Percentiles rank a stretch among this genome's conserved stretches.
Evolutionary conservation across 2,329 filamentous ascomycete species (phyloP).

Genomic region (Alternaria sp.): DNA sequence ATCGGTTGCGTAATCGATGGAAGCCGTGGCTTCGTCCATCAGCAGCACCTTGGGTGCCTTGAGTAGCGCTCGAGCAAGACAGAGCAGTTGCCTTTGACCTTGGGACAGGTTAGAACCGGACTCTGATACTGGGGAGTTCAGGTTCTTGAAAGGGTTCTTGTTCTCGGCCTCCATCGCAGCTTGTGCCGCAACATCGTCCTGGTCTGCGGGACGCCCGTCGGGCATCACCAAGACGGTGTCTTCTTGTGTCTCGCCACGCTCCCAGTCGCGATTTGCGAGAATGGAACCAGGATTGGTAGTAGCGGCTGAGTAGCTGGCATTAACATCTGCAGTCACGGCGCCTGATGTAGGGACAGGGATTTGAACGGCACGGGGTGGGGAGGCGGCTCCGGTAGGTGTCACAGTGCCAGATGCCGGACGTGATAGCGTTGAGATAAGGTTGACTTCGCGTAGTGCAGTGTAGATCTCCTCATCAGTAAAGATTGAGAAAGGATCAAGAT

Average conservation of each 20-base stretch:
- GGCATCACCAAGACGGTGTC: conserved; percentile 46
- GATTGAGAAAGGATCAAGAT: conserved; percentile 88
- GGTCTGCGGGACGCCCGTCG: conserved; percentile 40
- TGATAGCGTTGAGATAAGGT: conserved; percentile 72
- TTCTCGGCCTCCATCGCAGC: conserved; percentile 69
- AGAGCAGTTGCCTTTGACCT: conserved; percentile 93
- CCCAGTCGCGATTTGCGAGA: conserved; percentile 41
- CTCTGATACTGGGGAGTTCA: conserved; percentile 83
- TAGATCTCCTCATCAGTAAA: conserved; percentile 95
- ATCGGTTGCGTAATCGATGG: conserved; percentile 96
- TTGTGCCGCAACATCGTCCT: conserved; percentile 29
- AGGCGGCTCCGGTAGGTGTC: conserved; percentile 29
- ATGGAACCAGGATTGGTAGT: conserved; percentile 47
- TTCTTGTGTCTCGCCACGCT: conserved; percentile 37
- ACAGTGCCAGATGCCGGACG: conserved; percentile 39
- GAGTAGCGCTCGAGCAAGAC: conserved; percentile 89
- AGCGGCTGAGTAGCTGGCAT: conserved; percentile 39
- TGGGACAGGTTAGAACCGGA: conserved; percentile 95
- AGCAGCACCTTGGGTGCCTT: conserved; percentile 93
- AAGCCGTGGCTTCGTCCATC: conserved; percentile 98
- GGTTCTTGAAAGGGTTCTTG: conserved; percentile 93
- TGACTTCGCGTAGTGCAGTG: conserved; percentile 83
- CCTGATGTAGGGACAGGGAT: conserved; percentile 45
- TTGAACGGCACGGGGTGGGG: conserved; percentile 38
- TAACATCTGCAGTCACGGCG: conserved; percentile 38